Evolutionary conservation across 495 filamentous ascomycete species (phyloP).

Genomic region (Podospora pseudocomata): DNA sequence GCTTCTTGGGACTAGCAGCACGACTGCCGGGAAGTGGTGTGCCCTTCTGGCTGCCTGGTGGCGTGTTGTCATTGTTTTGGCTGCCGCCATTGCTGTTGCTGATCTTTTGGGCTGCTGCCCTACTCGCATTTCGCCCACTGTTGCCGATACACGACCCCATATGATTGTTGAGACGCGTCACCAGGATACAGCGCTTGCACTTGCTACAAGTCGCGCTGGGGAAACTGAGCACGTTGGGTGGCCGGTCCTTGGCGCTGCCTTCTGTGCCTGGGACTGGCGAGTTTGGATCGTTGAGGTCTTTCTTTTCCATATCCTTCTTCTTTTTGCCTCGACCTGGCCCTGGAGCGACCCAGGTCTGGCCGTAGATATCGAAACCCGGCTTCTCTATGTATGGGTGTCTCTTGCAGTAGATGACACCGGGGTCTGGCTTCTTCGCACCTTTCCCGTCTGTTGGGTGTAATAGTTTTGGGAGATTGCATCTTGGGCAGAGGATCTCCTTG

Average conservation of each 20-base stretch:
- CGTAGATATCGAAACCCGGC: conserved; percentile 77
- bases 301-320: conserved; percentile 58
- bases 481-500: conserved; percentile 64
- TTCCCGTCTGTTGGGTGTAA: conserved; percentile 61
- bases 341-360: conserved; percentile 61
- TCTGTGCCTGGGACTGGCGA: conserved; percentile 49
- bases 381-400: conserved; percentile 68
- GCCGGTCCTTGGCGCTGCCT: conserved; percentile 47
- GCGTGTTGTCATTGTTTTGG: conserved; percentile 50
- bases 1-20: conserved; percentile 48
- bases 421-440: conserved; percentile 57
- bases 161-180: conserved; percentile 64
- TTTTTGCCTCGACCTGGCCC: conserved; percentile 56
- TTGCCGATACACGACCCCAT: conserved; percentile 78
- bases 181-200: conserved; percentile 52
- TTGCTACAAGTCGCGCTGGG: conserved; percentile 57
- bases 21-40: conserved; percentile 54
- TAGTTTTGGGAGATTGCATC: conserved; percentile 62
- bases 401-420: conserved; percentile 68
- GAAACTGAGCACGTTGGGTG: conserved; percentile 56
- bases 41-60: conserved; percentile 55
- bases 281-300: conserved; percentile 41
- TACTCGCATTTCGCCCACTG: conserved; percentile 63
- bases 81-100: conserved; percentile 48
- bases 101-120: conserved; percentile 54